Evolutionary conservation across 192 early-diverging fungal genomes (phyloP).

Genomic region (Bifiguratus adelaidae): DNA sequence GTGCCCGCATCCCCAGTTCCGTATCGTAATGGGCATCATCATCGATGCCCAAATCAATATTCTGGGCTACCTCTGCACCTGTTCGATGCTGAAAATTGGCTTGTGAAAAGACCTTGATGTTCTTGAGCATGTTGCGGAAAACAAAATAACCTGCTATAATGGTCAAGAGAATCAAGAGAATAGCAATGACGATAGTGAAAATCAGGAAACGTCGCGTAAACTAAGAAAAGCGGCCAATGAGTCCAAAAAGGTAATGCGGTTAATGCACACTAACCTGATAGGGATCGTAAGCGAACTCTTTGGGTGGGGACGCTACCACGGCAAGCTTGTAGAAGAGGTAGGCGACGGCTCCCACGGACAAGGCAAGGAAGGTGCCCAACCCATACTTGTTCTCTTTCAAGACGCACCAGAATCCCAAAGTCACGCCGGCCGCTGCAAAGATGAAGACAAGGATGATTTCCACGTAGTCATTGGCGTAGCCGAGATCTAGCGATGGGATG

Average conservation of each 20-base stretch:
- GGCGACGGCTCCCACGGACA: not conserved
- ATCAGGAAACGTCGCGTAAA: slow-evolving; percentile 26
- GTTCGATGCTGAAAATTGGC: no score
- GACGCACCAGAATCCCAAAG: slow-evolving; percentile 13
- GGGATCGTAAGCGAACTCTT: slow-evolving; percentile 9
- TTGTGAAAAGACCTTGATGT: slow-evolving; percentile 6
- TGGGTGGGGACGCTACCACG: slow-evolving; percentile 7
- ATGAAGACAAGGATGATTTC: slow-evolving; percentile 27
- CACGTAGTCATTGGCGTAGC: slow-evolving; percentile 8
- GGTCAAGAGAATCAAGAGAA: slow-evolving; percentile 9
- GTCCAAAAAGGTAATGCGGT: not conserved
- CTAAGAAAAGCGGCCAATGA: not conserved
- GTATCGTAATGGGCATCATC: no score
- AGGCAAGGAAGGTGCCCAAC: slow-evolving; percentile 9
- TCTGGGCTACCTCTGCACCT: no score
- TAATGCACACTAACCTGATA: slow-evolving; percentile 2
- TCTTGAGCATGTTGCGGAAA: slow-evolving; percentile 8
- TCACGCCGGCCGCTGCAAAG: slow-evolving; percentile 11
- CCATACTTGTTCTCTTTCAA: slow-evolving; percentile 20
- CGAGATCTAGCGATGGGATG: slow-evolving; percentile 23
- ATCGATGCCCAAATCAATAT: no score
- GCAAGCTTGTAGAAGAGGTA: slow-evolving; percentile 20
- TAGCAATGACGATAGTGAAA: slow-evolving; percentile 17
- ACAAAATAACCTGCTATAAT: slow-evolving; percentile 1
- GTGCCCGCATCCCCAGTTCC: no score